Conservation (phyloP, 352 stramenopile genomes). For the Globisporangium rhizosaccharum region DNA sequence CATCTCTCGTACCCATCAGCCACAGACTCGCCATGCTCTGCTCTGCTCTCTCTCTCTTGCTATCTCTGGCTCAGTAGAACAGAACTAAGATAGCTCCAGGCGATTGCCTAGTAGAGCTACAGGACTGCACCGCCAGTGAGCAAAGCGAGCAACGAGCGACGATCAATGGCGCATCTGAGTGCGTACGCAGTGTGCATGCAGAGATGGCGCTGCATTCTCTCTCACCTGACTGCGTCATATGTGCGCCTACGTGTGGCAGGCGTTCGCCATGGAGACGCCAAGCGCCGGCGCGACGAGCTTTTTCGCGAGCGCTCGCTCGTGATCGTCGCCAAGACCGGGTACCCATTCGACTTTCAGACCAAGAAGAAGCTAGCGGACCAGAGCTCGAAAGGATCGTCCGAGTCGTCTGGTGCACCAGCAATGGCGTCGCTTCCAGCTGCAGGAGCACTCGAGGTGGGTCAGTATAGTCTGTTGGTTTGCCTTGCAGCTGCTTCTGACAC, state of each 20-base stretch:
- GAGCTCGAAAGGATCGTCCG: conserved; percentile 1
- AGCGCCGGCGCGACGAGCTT: conserved; percentile 38
- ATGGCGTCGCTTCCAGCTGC: background rate
- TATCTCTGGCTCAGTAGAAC: no score
- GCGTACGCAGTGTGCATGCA: background rate
- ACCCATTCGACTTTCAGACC: conserved; percentile 30
- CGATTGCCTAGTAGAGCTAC: no score
- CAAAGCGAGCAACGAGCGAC: background rate
- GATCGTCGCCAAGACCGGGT: conserved; percentile 36
- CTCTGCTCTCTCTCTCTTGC: background rate
- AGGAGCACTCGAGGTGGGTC: conserved; percentile 2
- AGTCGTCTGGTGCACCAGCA: background rate
- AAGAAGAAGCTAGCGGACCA: conserved; percentile 1
- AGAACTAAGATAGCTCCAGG: background rate
- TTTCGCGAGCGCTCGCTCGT: conserved; percentile 39
- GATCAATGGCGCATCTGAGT: conserved; percentile 4
- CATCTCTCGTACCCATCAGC: no score
- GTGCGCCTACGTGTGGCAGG: conserved; percentile 17
- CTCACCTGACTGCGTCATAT: no score
- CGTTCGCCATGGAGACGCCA: conserved; percentile 49
- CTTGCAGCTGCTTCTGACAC: background rate
- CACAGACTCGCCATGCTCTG: no score
- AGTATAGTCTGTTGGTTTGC: conserved; percentile 14
- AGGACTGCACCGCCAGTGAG: no score
- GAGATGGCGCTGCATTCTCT: background rate